These are phyloP conservation scores for Umbelopsis isabellina DNA, from an alignment of 192 early-diverging fungal genomes.

Conservation along the genomic window DNA sequence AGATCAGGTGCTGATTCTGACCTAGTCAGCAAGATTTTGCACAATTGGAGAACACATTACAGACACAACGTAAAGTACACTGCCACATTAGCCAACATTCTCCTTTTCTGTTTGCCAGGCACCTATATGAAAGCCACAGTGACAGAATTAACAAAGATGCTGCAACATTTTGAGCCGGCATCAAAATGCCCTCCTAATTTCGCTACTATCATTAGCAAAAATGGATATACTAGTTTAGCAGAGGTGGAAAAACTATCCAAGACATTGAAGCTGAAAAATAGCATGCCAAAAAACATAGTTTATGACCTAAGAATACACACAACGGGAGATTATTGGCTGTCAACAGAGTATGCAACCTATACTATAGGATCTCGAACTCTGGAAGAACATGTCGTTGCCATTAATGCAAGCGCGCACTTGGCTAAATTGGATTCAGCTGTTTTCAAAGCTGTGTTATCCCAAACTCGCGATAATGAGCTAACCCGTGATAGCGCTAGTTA, in stretches of 20 bases:
- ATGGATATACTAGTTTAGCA: constrained; percentile 5
- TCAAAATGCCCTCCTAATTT: neutral
- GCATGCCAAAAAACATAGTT: neutral
- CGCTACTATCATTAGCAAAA: neutral
- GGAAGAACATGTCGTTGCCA: neutral
- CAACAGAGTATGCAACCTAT: neutral
- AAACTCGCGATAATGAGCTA: constrained; percentile 15
- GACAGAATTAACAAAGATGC: neutral
- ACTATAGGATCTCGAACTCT: neutral
- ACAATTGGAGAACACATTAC: constrained; percentile 20
- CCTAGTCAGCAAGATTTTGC: neutral
- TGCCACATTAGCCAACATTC: neutral
- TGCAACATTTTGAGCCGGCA: neutral
- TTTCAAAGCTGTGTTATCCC: neutral
- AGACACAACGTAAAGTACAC: neutral
- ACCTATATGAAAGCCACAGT: constrained; percentile 6
- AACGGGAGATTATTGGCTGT: neutral
- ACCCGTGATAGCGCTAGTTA: neutral
- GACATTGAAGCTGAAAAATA: neutral
- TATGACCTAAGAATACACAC: neutral
- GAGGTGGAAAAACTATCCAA: constrained; percentile 2
- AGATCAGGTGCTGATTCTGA: neutral
- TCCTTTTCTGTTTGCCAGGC: neutral
- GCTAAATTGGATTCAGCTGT: neutral
- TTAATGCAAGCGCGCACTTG: neutral